Evolutionary conservation across 768 basidiomycete genomes (phyloP).

Genomic region (Tricholoma flavovirens): DNA sequence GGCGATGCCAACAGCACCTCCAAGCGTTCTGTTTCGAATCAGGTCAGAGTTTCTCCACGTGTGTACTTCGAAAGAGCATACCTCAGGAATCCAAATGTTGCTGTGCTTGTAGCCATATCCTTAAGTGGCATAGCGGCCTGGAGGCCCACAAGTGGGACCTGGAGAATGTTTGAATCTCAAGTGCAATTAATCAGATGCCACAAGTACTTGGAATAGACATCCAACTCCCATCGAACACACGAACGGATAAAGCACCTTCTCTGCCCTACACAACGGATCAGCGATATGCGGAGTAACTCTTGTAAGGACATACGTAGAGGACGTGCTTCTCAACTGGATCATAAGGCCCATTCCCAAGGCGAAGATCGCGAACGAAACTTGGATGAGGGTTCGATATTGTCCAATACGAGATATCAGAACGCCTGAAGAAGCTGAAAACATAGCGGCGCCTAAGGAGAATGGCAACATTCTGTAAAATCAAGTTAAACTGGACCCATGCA

Average conservation of each 20-base stretch:
- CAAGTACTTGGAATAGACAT: constrained; percentile 51
- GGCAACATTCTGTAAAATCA: constrained; percentile 55
- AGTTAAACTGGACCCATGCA: background rate
- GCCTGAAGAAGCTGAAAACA: constrained; percentile 53
- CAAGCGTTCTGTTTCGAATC: constrained; percentile 44
- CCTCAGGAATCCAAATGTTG: constrained; percentile 67
- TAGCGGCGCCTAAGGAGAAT: constrained; percentile 56
- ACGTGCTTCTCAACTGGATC: constrained; percentile 56
- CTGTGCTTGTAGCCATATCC: constrained; percentile 81
- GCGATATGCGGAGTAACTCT: background rate
- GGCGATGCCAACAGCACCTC: constrained; percentile 73
- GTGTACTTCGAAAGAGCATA: constrained; percentile 19
- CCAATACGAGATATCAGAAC: constrained; percentile 51
- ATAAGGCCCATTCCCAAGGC: constrained; percentile 68
- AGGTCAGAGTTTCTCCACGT: background rate
- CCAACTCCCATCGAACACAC: constrained; percentile 64
- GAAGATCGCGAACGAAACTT: constrained; percentile 52
- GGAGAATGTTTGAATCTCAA: constrained; percentile 8
- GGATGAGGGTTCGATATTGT: constrained; percentile 56
- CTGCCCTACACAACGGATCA: constrained; percentile 37
- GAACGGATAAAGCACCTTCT: constrained; percentile 58
- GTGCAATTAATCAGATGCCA: too few species aligned
- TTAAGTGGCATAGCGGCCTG: constrained; percentile 86
- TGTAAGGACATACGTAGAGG: constrained; percentile 37
- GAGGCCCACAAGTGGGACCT: constrained; percentile 65